These are phyloP conservation scores for Sporisorium graminicola DNA, from an alignment of 1,284 basidiomycete species.

Conservation along the genomic window DNA sequence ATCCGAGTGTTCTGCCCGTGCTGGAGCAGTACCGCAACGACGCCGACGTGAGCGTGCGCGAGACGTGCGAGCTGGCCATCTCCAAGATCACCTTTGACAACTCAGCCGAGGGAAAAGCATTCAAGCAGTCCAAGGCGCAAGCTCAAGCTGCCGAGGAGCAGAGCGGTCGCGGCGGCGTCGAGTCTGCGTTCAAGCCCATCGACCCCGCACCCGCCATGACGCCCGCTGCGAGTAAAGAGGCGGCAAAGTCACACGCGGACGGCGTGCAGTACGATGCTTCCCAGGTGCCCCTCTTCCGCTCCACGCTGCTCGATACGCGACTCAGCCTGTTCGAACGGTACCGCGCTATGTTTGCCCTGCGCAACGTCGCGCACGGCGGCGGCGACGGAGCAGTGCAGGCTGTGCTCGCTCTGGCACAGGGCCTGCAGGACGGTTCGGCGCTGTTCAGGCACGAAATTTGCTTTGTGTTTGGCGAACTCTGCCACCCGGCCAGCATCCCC, in stretches of 20 bases:
- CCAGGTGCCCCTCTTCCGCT: slow-evolving; percentile 74
- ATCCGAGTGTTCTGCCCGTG: slow-evolving; percentile 77
- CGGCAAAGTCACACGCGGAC: slow-evolving; percentile 25
- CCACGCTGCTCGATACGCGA: slow-evolving; percentile 78
- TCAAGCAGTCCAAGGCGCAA: slow-evolving; percentile 54
- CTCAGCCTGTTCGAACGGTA: slow-evolving; percentile 92
- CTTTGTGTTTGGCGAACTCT: slow-evolving; percentile 93
- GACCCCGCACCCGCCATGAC: slow-evolving; percentile 86
- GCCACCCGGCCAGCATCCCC: slow-evolving; percentile 88
- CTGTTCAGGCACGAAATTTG: slow-evolving; percentile 62
- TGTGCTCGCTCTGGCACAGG: slow-evolving; percentile 89
- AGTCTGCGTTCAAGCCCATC: slow-evolving; percentile 80
- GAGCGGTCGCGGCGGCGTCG: slow-evolving; percentile 31
- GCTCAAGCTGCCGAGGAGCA: slow-evolving; percentile 29
- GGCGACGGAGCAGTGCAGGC: slow-evolving; percentile 72
- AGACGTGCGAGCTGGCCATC: slow-evolving; percentile 97
- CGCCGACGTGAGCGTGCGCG: slow-evolving; percentile 83
- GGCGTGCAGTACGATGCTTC: slow-evolving; percentile 66
- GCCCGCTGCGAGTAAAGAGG: slow-evolving; percentile 54
- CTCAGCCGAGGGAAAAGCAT: slow-evolving; percentile 65
- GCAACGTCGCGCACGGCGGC: slow-evolving; percentile 71
- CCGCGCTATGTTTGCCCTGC: slow-evolving; percentile 96
- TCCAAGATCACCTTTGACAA: slow-evolving; percentile 95
- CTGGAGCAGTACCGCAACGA: slow-evolving; percentile 82
- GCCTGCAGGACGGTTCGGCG: slow-evolving; percentile 75